phyloP scores from a whole-genome alignment of 768 basidiomycete genomes.

The Agaricus blazei region DNA sequence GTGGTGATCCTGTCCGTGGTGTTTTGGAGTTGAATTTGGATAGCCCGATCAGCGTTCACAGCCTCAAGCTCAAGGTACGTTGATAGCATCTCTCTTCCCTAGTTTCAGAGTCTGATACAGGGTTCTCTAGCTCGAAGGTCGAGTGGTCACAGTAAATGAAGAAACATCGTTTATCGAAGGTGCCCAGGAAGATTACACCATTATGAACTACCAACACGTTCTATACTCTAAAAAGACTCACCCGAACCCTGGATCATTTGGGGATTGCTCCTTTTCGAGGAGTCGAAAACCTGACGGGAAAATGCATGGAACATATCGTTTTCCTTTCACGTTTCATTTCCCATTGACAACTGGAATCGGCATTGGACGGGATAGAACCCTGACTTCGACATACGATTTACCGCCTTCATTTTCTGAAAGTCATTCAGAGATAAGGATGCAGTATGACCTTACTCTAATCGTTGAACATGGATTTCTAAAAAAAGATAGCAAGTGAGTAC shows the following conservation, averaged over 20 bases:
- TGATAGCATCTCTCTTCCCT: not conserved
- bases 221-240: conserved; percentile 26
- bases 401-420: conserved; percentile 34
- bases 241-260: conserved; percentile 19
- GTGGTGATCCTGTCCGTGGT: conserved; percentile 16
- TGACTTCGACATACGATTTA: conserved; percentile 13
- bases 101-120: not conserved
- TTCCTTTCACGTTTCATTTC: conserved; percentile 35
- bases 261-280: conserved; percentile 2
- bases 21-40: conserved; percentile 14
- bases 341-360: conserved; percentile 24
- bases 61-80: conserved; percentile 10
- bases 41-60: conserved; percentile 13
- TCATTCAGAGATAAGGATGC: conserved; percentile 24
- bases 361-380: not conserved
- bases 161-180: not conserved
- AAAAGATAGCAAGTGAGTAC: conserved; percentile 32
- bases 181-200: not conserved
- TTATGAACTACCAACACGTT: conserved; percentile 12
- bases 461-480: conserved; percentile 33
- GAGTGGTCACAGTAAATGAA: not conserved
- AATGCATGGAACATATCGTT: conserved; percentile 28
- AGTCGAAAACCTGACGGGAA: conserved; percentile 26
- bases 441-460: conserved; percentile 31
- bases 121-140: conserved; percentile 12